Percentiles rank a stretch among this genome's conserved stretches.
Evolutionary conservation across 257 asterid genomes (phyloP).

Genomic region (Paulownia fortunei): DNA sequence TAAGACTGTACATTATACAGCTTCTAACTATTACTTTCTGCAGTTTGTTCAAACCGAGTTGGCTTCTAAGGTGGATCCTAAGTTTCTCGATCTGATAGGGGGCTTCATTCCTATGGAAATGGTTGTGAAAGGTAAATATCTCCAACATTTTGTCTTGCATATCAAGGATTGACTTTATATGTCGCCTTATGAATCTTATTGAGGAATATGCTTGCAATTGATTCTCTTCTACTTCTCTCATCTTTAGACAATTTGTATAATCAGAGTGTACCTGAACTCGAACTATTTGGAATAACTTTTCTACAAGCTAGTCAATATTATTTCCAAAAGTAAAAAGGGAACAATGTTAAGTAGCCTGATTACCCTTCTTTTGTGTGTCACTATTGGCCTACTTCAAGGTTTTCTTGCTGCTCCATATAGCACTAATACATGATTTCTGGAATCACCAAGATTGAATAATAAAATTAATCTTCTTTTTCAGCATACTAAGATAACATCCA

Average conservation of each 20-base stretch:
- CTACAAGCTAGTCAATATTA: conserved; percentile 11
- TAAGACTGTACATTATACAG: background rate
- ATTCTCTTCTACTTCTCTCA: conserved; percentile 11
- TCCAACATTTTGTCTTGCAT: conserved; percentile 23
- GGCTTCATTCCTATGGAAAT: conserved; percentile 86
- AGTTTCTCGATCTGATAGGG: conserved; percentile 50
- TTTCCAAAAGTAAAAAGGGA: background rate
- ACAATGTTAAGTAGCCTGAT: conserved; percentile 15
- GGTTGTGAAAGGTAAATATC: conserved; percentile 75
- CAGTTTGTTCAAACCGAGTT: conserved; percentile 90
- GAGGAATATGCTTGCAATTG: background rate
- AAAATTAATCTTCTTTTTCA: background rate
- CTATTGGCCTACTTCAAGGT: background rate
- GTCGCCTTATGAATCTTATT: conserved; percentile 16
- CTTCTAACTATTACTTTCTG: conserved; percentile 33
- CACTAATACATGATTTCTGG: conserved; percentile 10
- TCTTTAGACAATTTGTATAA: background rate
- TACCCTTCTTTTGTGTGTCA: conserved; percentile 1
- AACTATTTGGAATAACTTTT: conserved; percentile 19
- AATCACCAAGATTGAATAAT: background rate
- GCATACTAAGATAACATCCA: background rate
- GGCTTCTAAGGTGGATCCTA: conserved; percentile 54
- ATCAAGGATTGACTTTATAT: conserved; percentile 2
- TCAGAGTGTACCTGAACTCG: background rate
- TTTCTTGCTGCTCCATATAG: conserved; percentile 10